phyloP scores from a whole-genome alignment of 495 filamentous ascomycete genomes.

The Aspergillus diversus region DNA sequence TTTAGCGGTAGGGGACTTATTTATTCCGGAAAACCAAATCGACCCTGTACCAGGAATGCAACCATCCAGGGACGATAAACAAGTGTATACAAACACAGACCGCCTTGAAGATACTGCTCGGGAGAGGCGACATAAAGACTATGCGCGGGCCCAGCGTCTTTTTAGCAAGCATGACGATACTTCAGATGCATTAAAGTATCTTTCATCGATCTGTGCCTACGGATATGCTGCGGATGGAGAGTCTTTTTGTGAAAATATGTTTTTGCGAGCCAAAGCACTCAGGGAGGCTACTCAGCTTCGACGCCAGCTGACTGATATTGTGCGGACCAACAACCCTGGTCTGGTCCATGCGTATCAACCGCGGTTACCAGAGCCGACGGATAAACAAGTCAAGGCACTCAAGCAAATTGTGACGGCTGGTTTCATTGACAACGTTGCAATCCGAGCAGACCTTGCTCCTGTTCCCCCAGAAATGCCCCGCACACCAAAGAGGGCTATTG shows the following conservation, averaged over 20 bases:
- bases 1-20: conserved; percentile 84
- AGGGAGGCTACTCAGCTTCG: conserved; percentile 84
- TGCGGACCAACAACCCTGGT: conserved; percentile 72
- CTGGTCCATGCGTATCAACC: conserved; percentile 61
- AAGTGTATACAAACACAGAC: conserved; percentile 66
- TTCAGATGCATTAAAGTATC: conserved; percentile 86
- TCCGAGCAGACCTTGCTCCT: conserved; percentile 84
- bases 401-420: conserved; percentile 91
- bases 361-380: conserved; percentile 68
- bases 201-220: conserved; percentile 81
- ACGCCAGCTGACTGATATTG: conserved; percentile 77
- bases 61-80: conserved; percentile 28
- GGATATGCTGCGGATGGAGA: conserved; percentile 73
- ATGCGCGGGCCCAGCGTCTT: conserved; percentile 73
- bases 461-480: conserved; percentile 69
- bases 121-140: conserved; percentile 67
- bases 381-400: conserved; percentile 75
- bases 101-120: conserved; percentile 69
- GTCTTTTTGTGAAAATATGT: conserved; percentile 77
- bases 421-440: conserved; percentile 94
- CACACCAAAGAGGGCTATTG: conserved; percentile 78
- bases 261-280: conserved; percentile 82
- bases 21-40: conserved; percentile 81
- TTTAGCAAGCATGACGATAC: conserved; percentile 81
- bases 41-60: conserved; percentile 52